A percentile compares a stretch with the other conserved stretches of the same genome.
These are phyloP conservation scores for Globisporangium cederbergense DNA, from an alignment of 352 stramenopile species.

Conservation along the genomic window DNA sequence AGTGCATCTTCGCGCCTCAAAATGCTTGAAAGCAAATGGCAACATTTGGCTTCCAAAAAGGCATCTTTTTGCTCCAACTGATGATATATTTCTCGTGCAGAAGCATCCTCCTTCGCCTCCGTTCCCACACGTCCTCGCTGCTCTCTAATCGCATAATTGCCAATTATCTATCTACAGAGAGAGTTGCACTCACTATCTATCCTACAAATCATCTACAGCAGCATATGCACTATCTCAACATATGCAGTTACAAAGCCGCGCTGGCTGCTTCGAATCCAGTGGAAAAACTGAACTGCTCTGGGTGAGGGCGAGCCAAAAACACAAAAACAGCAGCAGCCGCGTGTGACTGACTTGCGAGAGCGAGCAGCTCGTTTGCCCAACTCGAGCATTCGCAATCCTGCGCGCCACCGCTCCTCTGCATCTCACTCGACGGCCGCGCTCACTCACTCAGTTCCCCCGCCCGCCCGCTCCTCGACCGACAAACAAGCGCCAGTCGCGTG, in stretches of 20 bases:
- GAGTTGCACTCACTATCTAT: too few relatives aligned
- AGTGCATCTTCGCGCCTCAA: not conserved
- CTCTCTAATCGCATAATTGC: not conserved
- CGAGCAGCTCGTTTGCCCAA: not conserved
- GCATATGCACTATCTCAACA: not conserved
- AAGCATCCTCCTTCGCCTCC: not conserved
- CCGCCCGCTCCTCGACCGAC: not conserved
- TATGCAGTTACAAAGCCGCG: not conserved
- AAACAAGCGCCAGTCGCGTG: not conserved
- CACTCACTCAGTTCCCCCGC: not conserved
- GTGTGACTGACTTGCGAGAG: not conserved
- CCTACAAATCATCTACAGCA: not conserved
- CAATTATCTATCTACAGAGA: not conserved
- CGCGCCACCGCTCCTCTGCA: slow-evolving; percentile 1
- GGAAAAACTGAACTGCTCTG: slow-evolving; percentile 8
- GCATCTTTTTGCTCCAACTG: not conserved
- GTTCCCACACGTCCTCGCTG: not conserved
- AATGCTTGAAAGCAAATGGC: not conserved
- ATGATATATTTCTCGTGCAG: too few relatives aligned
- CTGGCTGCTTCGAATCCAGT: slow-evolving; percentile 10
- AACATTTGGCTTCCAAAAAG: not conserved
- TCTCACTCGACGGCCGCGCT: not conserved
- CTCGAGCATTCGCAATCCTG: not conserved
- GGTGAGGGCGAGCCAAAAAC: not conserved
- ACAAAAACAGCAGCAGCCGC: not conserved